A percentile compares a stretch with the other conserved stretches of the same genome.
These are phyloP conservation scores for Yueomyces sp. DNA, from an alignment of 805 yeast species.

Conservation along the genomic window DNA sequence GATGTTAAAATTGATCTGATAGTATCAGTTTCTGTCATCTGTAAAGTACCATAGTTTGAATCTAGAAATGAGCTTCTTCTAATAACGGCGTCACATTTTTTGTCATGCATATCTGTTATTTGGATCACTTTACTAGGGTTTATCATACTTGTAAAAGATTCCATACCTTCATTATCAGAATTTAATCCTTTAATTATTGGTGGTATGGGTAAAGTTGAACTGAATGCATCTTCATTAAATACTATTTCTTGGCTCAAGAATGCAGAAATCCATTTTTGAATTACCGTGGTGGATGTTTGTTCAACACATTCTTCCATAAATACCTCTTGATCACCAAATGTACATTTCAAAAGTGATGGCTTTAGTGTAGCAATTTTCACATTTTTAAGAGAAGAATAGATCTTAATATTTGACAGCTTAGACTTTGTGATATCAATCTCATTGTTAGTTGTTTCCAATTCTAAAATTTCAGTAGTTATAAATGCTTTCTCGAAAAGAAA, in stretches of 20 bases:
- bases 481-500: slow-evolving; percentile 23
- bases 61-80: slow-evolving; percentile 10
- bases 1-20: slow-evolving; percentile 14
- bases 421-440: slow-evolving; percentile 3
- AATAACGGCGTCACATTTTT: slow-evolving; percentile 10
- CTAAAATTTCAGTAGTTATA: slow-evolving; percentile 4
- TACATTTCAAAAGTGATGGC: slow-evolving; percentile 13
- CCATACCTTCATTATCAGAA: neutral
- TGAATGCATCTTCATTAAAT: slow-evolving; percentile 19
- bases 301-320: slow-evolving; percentile 10
- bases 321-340: neutral
- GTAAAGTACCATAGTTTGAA: neutral
- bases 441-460: neutral
- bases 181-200: slow-evolving; percentile 5
- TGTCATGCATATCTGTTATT: slow-evolving; percentile 7
- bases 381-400: slow-evolving; percentile 5
- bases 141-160: slow-evolving; percentile 11
- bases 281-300: slow-evolving; percentile 17
- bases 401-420: slow-evolving; percentile 5
- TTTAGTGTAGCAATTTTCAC: slow-evolving; percentile 11
- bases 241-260: slow-evolving; percentile 22
- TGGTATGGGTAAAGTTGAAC: slow-evolving; percentile 21
- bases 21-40: slow-evolving; percentile 3
- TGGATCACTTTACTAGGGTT: slow-evolving; percentile 10
- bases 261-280: slow-evolving; percentile 31